Base-by-base conservation (phyloP, 2,329 filamentous ascomycete species). In the Hirsutella minnesotensis region DNA sequence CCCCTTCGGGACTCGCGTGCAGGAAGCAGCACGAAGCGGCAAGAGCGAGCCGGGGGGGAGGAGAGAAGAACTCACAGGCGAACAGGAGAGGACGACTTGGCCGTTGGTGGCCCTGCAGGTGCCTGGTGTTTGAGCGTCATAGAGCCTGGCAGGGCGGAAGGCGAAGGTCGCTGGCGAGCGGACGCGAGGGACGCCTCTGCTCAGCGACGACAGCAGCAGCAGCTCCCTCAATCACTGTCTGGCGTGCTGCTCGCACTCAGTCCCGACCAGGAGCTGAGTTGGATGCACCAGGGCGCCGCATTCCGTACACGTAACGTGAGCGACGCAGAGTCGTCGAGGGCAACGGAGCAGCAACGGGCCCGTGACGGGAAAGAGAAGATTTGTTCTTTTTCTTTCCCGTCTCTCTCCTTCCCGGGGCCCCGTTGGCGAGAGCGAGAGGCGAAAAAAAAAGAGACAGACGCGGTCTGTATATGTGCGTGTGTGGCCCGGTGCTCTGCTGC, bases 241-340 rank as follows among this genome's bases (percentile, higher is more conserved):
- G 24, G 7, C 7, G 12, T 27, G 31, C 8, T 15, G 27, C 33
- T 18, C 70, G 72, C 36, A 45, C 43, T 42, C 72, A 76, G 73
- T 77, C 73, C 73, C 64, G 67, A 68, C 63, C 73, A 65, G 73
- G 72, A 75, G 67, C 72, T 75, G 73, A 75, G 72, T 62, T 27
- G 60, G 64, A 66, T 64, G 62, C 63, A 65, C 61, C 58, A 58
- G 62, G 64, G 69, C 76, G 76, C 73, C 72, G 69, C 73, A 77
- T 77, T 70, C 69, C 72, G 70, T 20, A 40, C 33, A 41, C 34
- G 41, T 36, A 39, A 39, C 33, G 35, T 45, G 43, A 39, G 34
- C 36, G 36, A 45, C 34, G 44, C 31, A 38, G 22, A 12, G 43
- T 42, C 33, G 40, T 38, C 29, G 27, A 41, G 29, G 41, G 38